Evolutionary conservation across 441 rosid species (phyloP), one percentile per base, ranked within the genome.

Genomic region (Adansonia madagascariensis): DNA sequence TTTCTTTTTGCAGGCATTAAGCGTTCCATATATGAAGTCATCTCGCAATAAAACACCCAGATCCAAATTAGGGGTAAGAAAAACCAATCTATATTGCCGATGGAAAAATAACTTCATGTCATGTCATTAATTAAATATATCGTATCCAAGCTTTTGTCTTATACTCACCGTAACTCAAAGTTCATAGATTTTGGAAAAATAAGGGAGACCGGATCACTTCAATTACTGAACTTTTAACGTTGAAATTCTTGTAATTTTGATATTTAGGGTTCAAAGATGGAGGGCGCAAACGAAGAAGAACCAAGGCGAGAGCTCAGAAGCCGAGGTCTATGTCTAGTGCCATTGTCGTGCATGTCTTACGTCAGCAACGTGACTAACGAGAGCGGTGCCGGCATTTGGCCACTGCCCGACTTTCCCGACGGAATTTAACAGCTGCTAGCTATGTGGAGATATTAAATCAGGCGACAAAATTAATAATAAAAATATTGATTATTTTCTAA

Each of bases 291-390:
- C 11, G 89, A 85, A 15, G 89, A 85, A 31, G 95, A 86, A 44
- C 43, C 68, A 24, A 85, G 65, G 43, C 84, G 80, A 65, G 94
- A 89, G 69, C 83, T 94, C 12, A 84, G 88, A 85, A 92, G 95
- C 82, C 90, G 95, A 77, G 98, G 98, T 20, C 85, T 92, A 8
- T 94, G 98, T 82, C 97, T 94, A 2, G 98, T 94, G 67, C 98
- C 98, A 1, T 71, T 91, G 47, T 83, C 94, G 65, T 92, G 94
- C 88, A 88, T 92, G 94, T 88, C 94, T 62, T 89, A 90, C 68
- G 41, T 35, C 41, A 35, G 41, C 41, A 35, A 35, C 41, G 86
- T 94, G 1, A 85, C 95, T 0, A 79, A 83, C 20, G 90, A 86
- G 24, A 80, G 80, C 31, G 85, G 85, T 8, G 85, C 82, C 3